Percentiles rank a stretch among this genome's conserved stretches.
Conservation (phyloP, 352 stramenopile species). For the Phytophthora fragariaefolia region DNA sequence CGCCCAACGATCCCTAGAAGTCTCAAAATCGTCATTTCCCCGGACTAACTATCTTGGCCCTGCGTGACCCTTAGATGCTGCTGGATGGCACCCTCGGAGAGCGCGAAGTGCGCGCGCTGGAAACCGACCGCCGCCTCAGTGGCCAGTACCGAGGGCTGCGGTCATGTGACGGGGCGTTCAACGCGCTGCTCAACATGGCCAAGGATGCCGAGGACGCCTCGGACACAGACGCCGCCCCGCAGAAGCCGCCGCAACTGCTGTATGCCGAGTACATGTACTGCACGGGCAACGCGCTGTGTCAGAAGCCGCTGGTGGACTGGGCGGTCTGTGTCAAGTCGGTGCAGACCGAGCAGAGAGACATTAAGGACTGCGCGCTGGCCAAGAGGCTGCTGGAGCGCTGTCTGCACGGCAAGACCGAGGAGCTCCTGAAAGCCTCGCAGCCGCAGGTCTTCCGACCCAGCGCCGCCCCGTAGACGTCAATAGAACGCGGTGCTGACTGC, state of each 20-base stretch:
- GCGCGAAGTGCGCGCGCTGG: conserved; percentile 49
- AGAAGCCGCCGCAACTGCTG: conserved; percentile 50
- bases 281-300: conserved; percentile 55
- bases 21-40: background rate
- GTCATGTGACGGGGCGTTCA: conserved; percentile 59
- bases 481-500: conserved; percentile 12
- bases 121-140: conserved; percentile 42
- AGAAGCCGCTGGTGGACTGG: conserved; percentile 58
- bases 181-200: conserved; percentile 47
- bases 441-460: conserved; percentile 63
- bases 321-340: conserved; percentile 57
- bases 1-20: background rate
- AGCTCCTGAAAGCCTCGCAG: conserved; percentile 68
- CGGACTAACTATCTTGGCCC: conserved; percentile 7
- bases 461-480: conserved; percentile 25
- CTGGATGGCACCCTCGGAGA: conserved; percentile 47
- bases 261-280: conserved; percentile 78
- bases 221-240: conserved; percentile 9
- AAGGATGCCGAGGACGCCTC: conserved; percentile 13
- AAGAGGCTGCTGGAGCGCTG: conserved; percentile 81
- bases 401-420: conserved; percentile 67
- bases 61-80: conserved; percentile 43
- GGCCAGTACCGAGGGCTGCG: conserved; percentile 58
- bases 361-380: conserved; percentile 51
- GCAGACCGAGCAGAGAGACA: conserved; percentile 42